Evolutionary conservation across 1,284 basidiomycete genomes (phyloP), one percentile per base, ranked within the genome.

Genomic region (Ustilago crameri): DNA sequence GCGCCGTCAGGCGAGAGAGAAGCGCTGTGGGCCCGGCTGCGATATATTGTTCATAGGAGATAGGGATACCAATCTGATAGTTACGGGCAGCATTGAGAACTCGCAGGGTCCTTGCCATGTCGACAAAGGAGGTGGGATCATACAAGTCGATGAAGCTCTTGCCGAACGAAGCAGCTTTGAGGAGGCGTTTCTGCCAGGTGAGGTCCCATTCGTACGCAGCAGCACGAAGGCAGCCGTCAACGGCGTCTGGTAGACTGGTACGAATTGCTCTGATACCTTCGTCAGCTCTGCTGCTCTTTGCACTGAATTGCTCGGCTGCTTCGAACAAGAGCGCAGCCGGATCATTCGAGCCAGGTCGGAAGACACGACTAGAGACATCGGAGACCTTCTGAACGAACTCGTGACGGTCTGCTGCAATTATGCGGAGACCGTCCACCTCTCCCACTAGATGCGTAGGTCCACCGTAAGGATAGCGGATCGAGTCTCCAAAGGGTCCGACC

Each of bases 61-160:
- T 87, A 0, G 95, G 95, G 46, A 98, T 91, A 0, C 94, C 95
- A 46, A 98, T 90, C 78, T 95, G 92, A 76, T 91, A 93, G 80
- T 89, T 91, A 41, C 94, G 88, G 24, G 95, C 91, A 5, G 93
- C 92, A 80, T 98, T 98, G 43, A 98, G 86, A n/a, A 98, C 94
- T 79, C 95, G 93, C 40, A 98, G 86, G 0, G 90, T 90, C 81
- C 94, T 91, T 0, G 93, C 93, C 90, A 95, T 95, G 38, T 89
- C 87, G 37, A 98, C 89, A 78, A 96, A 95, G 79, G 93, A 91
- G 1, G 89, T 90, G 0, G 95, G 91, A 82, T 98, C 92, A 84
- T 94, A 92, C 27, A 93, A 86, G 82, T 98, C 95, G 66, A 98
- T 85, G 82, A 95, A 99, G 1, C 92, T 91, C 63, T 94, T 89